Percentiles rank a stretch among this genome's conserved stretches.
Conservation (phyloP, 2,329 filamentous ascomycete genomes). For the Tolypocladium ophioglossoides region DNA sequence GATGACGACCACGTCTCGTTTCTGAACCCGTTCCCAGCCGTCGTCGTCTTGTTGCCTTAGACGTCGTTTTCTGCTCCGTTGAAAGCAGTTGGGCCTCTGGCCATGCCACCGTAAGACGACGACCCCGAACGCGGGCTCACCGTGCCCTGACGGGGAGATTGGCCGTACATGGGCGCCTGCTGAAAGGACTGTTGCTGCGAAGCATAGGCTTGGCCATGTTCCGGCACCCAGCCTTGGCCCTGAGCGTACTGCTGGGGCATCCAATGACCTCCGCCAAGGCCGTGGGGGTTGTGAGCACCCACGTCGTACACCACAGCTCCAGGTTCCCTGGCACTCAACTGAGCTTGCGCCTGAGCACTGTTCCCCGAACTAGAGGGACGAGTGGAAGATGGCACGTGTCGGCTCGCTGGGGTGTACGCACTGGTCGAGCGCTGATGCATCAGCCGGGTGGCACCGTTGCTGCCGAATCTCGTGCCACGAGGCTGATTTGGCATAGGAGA, state of each 20-base stretch:
- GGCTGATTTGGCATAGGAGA: not conserved
- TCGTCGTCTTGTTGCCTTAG: not conserved
- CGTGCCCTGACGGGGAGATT: not conserved
- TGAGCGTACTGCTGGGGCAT: not conserved
- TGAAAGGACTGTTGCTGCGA: constrained; percentile 1
- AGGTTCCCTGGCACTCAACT: not conserved
- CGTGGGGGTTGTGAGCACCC: constrained; percentile 1
- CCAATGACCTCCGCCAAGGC: not conserved
- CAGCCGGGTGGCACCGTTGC: constrained; percentile 3
- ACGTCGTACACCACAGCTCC: constrained; percentile 2
- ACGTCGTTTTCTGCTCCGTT: not conserved
- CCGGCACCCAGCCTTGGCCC: constrained; percentile 1
- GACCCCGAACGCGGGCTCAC: constrained; percentile 2
- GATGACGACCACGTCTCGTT: not conserved
- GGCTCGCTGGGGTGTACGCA: constrained; percentile 8
- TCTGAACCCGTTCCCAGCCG: not conserved
- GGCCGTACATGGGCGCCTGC: not conserved
- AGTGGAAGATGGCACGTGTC: constrained; percentile 1
- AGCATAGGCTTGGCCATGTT: constrained; percentile 1
- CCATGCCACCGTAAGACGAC: not conserved
- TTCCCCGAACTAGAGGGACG: constrained; percentile 11
- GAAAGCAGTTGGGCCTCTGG: not conserved
- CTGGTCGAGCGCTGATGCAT: constrained; percentile 14
- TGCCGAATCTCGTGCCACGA: not conserved
- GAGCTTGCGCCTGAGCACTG: not conserved